Evolutionary conservation across 2,329 filamentous ascomycete genomes (phyloP), one percentile per base, ranked within the genome.

Genomic region (Cladophialophora exuberans): DNA sequence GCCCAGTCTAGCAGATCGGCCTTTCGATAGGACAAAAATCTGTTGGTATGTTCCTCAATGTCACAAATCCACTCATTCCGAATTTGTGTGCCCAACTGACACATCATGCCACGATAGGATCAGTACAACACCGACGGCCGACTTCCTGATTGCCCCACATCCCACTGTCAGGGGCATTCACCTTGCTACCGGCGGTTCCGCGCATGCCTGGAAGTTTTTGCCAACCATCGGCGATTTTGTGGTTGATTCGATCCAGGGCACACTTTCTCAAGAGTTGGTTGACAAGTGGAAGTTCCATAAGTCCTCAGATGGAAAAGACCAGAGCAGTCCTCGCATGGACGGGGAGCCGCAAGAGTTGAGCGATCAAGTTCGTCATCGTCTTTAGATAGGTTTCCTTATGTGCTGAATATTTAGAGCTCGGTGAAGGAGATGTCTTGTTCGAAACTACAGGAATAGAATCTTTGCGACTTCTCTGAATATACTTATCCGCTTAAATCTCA

Each of bases 271-370:
- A 2, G 74, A 74, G 30, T 63, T 76, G 38, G 62, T 50, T 3
- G 60, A 70, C 9, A 58, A 77, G 42, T 80, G 77, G 77, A 55
- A 63, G 6, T 76, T 7, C n/a, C 6, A 6, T 5, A 36, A 36
- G 73, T 72, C 64, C 18, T 33, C 31, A 52, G 31, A 41, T 31
- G 33, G 41, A 7, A 51, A 41, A 15, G 39, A 52, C 33, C 11
- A 28, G 26, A 58, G 41, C 28, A 39, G 44, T n/a, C 52, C 56
- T 38, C 25, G 52, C 15, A 52, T 55, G 53, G 56, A 47, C 18
- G 56, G 47, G 6, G 35, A 56, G 11, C 47, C 52, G 22, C 30
- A 52, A 38, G 56, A 59, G 31, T 33, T 59, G n/a, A 13, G 36
- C 6, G 23, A 51, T 5, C 39, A 43, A n/a, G 56, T 59, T 6